These are phyloP conservation scores for Diplodia intermedia DNA, from an alignment of 2,329 filamentous ascomycete genomes.

Conservation along the genomic window DNA sequence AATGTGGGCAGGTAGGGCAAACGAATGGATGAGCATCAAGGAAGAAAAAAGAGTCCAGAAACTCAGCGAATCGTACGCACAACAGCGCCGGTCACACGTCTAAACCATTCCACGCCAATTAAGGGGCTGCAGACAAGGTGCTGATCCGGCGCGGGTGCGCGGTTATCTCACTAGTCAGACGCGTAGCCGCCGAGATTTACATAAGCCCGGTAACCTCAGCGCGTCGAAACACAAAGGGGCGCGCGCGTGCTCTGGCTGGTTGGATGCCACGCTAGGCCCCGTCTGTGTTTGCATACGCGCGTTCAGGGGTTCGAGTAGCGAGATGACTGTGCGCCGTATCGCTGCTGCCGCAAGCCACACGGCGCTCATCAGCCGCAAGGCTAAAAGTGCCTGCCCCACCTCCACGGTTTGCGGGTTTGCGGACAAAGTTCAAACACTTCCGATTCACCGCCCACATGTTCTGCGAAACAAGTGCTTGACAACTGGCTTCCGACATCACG, in stretches of 20 bases:
- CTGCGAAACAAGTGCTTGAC: not conserved
- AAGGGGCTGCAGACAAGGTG: constrained; percentile 16
- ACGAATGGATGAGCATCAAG: constrained; percentile 1
- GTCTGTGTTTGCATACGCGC: not conserved
- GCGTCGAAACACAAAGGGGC: not conserved
- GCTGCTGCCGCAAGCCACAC: not conserved
- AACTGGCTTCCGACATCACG: not conserved
- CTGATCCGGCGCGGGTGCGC: constrained; percentile 1
- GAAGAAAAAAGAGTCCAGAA: not conserved
- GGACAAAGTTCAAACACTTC: not conserved
- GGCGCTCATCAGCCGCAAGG: constrained; percentile 11
- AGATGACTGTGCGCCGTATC: constrained; percentile 7
- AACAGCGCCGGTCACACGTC: constrained; percentile 13
- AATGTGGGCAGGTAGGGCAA: constrained; percentile 5
- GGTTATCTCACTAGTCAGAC: constrained; percentile 4
- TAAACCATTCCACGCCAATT: constrained; percentile 20
- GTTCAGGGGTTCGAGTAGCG: not conserved
- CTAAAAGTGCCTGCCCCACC: constrained; percentile 13
- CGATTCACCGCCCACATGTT: not conserved
- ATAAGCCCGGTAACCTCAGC: not conserved
- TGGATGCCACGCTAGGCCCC: not conserved
- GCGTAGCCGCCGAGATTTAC: constrained; percentile 1
- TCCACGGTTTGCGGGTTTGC: not conserved
- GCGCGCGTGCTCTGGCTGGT: not conserved
- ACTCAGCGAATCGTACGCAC: constrained; percentile 13